phyloP scores from a whole-genome alignment of 768 basidiomycete genomes.

The Collybiopsis luxurians region DNA sequence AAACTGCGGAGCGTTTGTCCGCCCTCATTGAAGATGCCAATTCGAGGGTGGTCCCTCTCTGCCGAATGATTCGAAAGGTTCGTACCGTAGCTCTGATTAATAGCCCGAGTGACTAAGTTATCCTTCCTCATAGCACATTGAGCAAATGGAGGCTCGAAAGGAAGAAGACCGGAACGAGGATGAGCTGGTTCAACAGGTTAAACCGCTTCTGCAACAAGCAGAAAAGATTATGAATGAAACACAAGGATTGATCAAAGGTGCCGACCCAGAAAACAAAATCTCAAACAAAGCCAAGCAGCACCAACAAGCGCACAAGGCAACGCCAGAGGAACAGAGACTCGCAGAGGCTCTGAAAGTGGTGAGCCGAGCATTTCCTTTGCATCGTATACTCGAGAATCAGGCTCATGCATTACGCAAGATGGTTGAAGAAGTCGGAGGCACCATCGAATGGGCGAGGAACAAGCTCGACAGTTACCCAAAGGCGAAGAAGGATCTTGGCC shows the following conservation, averaged over 20 bases:
- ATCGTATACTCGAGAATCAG: not conserved
- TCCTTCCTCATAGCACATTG: slow-evolving; percentile 26
- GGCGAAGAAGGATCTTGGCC: slow-evolving; percentile 35
- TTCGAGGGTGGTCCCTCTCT: slow-evolving; percentile 25
- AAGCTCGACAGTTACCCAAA: slow-evolving; percentile 35
- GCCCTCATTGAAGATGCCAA: slow-evolving; percentile 33
- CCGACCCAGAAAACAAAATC: slow-evolving; percentile 33
- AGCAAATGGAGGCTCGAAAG: slow-evolving; percentile 27
- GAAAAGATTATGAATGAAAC: slow-evolving; percentile 37
- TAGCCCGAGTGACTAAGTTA: not conserved
- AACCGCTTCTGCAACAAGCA: slow-evolving; percentile 34
- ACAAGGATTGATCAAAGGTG: slow-evolving; percentile 31
- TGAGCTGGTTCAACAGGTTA: slow-evolving; percentile 32
- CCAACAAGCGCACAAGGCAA: slow-evolving; percentile 32
- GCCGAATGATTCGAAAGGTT: slow-evolving; percentile 36
- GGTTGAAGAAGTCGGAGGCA: slow-evolving; percentile 34
- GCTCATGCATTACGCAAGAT: slow-evolving; percentile 16
- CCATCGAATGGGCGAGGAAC: slow-evolving; percentile 34
- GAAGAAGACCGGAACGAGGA: slow-evolving; percentile 34
- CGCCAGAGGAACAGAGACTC: slow-evolving; percentile 35
- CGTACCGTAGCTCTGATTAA: slow-evolving; percentile 20
- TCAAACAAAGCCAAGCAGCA: slow-evolving; percentile 32
- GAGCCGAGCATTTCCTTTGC: too few relatives aligned
- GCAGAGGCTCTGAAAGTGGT: slow-evolving; percentile 36
- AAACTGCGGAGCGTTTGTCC: slow-evolving; percentile 32